phyloP scores from a whole-genome alignment of 306 rosid genomes.

The Lagenaria siceraria region DNA sequence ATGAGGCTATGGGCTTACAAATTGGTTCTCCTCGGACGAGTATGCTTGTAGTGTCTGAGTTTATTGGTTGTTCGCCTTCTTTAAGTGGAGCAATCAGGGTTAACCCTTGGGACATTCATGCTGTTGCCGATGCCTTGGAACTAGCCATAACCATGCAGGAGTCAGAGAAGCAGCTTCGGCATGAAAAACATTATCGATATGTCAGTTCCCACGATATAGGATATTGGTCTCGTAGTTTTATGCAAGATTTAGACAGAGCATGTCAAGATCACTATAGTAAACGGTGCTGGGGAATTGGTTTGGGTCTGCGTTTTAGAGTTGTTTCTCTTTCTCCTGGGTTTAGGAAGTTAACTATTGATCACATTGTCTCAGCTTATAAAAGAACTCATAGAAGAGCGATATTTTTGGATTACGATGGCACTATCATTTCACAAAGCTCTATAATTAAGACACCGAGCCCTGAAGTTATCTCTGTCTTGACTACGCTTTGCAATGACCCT shows the following conservation, averaged over 20 bases:
- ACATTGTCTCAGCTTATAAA: slow-evolving; percentile 16
- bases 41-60: slow-evolving; percentile 16
- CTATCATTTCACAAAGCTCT: slow-evolving; percentile 12
- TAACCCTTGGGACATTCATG: slow-evolving; percentile 15
- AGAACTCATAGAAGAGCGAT: slow-evolving; percentile 15
- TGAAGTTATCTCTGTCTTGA: slow-evolving; percentile 9
- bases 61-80: slow-evolving; percentile 17
- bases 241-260: slow-evolving; percentile 16
- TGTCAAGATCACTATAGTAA: slow-evolving; percentile 16
- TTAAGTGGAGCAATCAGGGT: slow-evolving; percentile 17
- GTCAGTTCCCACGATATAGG: slow-evolving; percentile 14
- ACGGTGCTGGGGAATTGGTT: slow-evolving; percentile 16
- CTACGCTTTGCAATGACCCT: slow-evolving; percentile 10
- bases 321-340: slow-evolving; percentile 16
- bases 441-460: slow-evolving; percentile 12
- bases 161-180: slow-evolving; percentile 16
- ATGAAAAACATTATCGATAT: slow-evolving; percentile 16
- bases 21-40: slow-evolving; percentile 10
- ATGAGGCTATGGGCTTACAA: slow-evolving; percentile 12
- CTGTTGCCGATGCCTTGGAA: slow-evolving; percentile 15
- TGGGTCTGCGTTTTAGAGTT: slow-evolving; percentile 16
- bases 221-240: slow-evolving; percentile 18
- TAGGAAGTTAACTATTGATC: slow-evolving; percentile 14
- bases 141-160: slow-evolving; percentile 7
- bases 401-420: slow-evolving; percentile 15